Evolutionary conservation across 2,329 filamentous ascomycete species (phyloP).

Genomic region (Sclerotinia sclerotiorum): DNA sequence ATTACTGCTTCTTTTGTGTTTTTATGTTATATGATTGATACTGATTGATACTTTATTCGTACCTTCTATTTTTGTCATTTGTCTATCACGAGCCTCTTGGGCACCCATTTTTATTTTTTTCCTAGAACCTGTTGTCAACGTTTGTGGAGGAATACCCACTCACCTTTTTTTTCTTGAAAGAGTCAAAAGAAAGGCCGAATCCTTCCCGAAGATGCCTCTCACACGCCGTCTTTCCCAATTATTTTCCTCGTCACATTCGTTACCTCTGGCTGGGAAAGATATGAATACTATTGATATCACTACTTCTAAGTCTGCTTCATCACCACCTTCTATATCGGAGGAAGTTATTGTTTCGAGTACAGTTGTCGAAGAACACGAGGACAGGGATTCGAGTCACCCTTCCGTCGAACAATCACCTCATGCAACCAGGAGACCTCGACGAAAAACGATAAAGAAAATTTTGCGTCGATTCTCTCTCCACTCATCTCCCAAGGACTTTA

Average conservation of each 20-base stretch:
- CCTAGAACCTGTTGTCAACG: conserved; percentile 14
- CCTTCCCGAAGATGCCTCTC: conserved; percentile 20
- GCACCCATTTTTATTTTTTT: conserved; percentile 19
- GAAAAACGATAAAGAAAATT: conserved; percentile 19
- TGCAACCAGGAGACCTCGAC: background rate
- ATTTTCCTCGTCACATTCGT: conserved; percentile 16
- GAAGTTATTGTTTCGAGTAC: background rate
- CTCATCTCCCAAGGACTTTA: background rate
- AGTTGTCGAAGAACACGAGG: background rate
- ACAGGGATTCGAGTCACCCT: background rate
- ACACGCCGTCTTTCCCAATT: conserved; percentile 21
- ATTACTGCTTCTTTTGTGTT: conserved; percentile 14
- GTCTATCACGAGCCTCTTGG: conserved; percentile 11
- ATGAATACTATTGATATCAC: conserved; percentile 17
- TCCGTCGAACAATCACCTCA: background rate
- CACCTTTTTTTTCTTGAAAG: conserved; percentile 5
- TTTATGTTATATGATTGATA: conserved; percentile 16
- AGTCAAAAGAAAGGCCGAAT: conserved; percentile 20
- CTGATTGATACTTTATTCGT: conserved; percentile 9
- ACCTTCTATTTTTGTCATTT: conserved; percentile 15
- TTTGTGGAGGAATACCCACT: conserved; percentile 17
- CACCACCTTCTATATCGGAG: conserved; percentile 11
- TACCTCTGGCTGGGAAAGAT: conserved; percentile 13
- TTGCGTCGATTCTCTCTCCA: conserved; percentile 14
- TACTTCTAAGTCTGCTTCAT: conserved; percentile 3